A percentile compares a stretch with the other conserved stretches of the same genome.
Evolutionary conservation across 2,329 filamentous ascomycete species (phyloP).

Genomic region (Aspergillus quadrilineatus): DNA sequence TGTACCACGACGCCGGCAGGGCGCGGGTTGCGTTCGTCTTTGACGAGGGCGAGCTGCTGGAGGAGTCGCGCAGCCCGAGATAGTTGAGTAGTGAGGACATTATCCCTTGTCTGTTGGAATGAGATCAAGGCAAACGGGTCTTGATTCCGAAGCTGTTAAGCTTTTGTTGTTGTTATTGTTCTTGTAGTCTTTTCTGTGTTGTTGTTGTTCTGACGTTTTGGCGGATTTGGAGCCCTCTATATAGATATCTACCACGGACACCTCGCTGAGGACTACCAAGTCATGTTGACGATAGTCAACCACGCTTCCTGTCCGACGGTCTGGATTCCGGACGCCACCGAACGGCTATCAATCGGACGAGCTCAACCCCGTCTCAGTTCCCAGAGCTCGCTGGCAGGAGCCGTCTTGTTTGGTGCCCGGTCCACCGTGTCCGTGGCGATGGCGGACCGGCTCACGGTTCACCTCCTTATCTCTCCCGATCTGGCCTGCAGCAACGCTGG

Average conservation of each 20-base stretch:
- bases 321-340: background rate
- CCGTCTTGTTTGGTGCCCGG: background rate
- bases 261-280: background rate
- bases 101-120: background rate
- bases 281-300: background rate
- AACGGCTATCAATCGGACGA: background rate
- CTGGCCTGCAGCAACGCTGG: too few species aligned
- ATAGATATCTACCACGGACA: background rate
- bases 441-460: too few species aligned
- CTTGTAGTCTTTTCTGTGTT: background rate
- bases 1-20: constrained; percentile 55
- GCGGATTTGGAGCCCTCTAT: background rate
- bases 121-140: background rate
- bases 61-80: constrained; percentile 32
- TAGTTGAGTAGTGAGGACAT: constrained; percentile 27
- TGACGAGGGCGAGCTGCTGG: constrained; percentile 17
- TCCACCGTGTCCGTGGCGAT: too few species aligned
- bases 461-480: too few species aligned
- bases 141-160: background rate
- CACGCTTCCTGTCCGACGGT: background rate
- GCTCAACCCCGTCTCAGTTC: background rate
- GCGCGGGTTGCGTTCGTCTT: constrained; percentile 40
- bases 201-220: background rate
- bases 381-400: background rate
- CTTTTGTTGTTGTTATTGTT: too few species aligned